Evolutionary conservation across 176 grass and related monocot genomes (phyloP), one percentile per base, ranked within the genome.

Genomic region (Avena atlantica): DNA sequence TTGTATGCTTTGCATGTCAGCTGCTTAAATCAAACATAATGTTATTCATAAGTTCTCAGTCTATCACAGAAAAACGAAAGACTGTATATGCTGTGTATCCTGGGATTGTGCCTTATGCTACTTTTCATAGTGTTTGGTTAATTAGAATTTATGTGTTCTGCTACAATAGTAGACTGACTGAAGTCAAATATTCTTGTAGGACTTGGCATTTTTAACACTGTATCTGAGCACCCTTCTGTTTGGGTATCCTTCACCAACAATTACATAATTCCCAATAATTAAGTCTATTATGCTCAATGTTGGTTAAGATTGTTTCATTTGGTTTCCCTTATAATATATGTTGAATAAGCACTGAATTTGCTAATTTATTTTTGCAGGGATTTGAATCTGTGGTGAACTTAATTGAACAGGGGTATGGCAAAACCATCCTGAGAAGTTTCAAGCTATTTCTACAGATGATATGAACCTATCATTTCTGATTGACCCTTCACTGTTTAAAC

Each of bases 261-360:
- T 65, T 65, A 12, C 23, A 12, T 27, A 65, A 65, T 65, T 12
- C 61, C 25, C 2, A 66, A 16, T 16, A 65, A 65, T 14, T 16
- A 15, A 31, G 23, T 68, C 17, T 68, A 11, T 2, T 53, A 68
- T 81, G 29, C 27, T 69, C 17, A 36, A 25, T 68, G 15, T 25
- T 67, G 21, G n/a, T 57, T 57, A 63, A 63, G 25, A 42, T 83
- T 53, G 31, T 52, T 71, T 29, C 23, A 83, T 57, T 57, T 57
- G 50, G n/a, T 82, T 83, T 70, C 23, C 27, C 40, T 42, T 70
- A 68, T 53, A 70, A 21, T 69, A 70, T 56, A 71, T 71, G 17
- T 40, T 68, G 19, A 70, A 56, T 51, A 83, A 57, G 55, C 50
- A 70, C 64, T 83, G 3, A 42, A 15, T 83, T 71, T 70, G 4